Base-by-base conservation (phyloP, 768 basidiomycete species). In the Suillus subluteus region DNA sequence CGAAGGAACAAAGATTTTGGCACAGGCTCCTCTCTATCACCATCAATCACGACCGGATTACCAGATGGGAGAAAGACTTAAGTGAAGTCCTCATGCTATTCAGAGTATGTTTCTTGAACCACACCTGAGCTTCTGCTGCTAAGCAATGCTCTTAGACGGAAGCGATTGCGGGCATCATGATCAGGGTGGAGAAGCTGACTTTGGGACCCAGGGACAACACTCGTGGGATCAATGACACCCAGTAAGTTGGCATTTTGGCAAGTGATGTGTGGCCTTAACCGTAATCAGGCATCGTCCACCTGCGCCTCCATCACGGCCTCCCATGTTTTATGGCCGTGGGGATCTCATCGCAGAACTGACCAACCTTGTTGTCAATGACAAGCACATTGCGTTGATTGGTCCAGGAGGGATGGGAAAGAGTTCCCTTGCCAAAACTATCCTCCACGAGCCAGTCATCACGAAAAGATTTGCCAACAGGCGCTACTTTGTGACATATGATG, bases 351-450 rank as follows among this genome's bases (percentile, higher is more conserved):
- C 52, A 32, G 52, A 54, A 6, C 5, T 54, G 16, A 54, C 26
- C 4, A 32, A 54, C 30, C 52, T 54, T 2, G 3, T 54, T 16
- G 16, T 54, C 52, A 54, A 54, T 18, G 8, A 54, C 5, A 16
- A 54, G 52, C 63, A 64, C 12, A 26, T 64, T 44, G 23, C 40
- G 7, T 41, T 64, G n/a, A 41, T 46, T 18, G 63, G 40, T 41
- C 40, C 40, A 16, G 40, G 40, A 41, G 40, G 40, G 5, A 16
- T 41, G 5, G 40, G 40, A 41, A 41, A 41, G 40, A 41, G 40
- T 6, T 41, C 40, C 13, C 40, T 41, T 41, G 40, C 40, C 40
- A 41, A 41, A 41, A 16, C 40, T 41, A 41, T 41, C 6, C 40
- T 41, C 6, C 40, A 41, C 40, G 40, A 41, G 15, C 1, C 40